These are phyloP conservation scores for Erythrobasidium hasegawianum DNA, from an alignment of 1,284 basidiomycete species.

Conservation along the genomic window DNA sequence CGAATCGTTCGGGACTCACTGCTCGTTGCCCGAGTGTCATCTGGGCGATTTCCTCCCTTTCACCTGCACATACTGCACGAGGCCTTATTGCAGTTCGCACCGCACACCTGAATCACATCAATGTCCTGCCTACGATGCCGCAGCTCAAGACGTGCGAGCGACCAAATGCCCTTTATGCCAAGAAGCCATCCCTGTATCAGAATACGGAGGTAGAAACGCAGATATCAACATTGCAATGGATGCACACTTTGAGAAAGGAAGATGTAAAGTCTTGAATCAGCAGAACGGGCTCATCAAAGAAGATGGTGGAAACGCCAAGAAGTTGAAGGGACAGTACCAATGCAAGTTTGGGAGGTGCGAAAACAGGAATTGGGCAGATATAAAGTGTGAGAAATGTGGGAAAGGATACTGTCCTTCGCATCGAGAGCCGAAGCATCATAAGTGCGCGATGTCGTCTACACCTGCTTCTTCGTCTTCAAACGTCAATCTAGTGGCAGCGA, in stretches of 20 bases:
- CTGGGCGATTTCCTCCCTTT: slow-evolving; percentile 29
- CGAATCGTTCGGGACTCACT: slow-evolving; percentile 27
- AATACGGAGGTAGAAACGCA: slow-evolving; percentile 14
- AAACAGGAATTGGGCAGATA: slow-evolving; percentile 40
- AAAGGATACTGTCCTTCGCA: slow-evolving; percentile 39
- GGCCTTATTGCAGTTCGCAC: slow-evolving; percentile 22
- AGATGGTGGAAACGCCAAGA: neutral
- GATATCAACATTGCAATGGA: slow-evolving; percentile 29
- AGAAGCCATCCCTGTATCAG: slow-evolving; percentile 7
- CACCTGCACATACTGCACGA: slow-evolving; percentile 15
- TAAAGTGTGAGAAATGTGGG: slow-evolving; percentile 37
- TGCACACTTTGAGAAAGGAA: slow-evolving; percentile 5
- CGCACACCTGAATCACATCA: slow-evolving; percentile 17
- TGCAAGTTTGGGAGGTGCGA: slow-evolving; percentile 32
- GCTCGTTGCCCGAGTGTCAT: slow-evolving; percentile 21
- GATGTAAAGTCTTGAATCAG: slow-evolving; percentile 11
- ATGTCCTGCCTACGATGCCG: slow-evolving; percentile 14
- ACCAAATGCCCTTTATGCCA: slow-evolving; percentile 11
- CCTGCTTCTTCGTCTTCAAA: neutral
- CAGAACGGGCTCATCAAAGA: slow-evolving; percentile 13
- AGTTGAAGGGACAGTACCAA: slow-evolving; percentile 2
- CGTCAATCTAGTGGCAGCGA: neutral
- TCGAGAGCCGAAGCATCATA: slow-evolving; percentile 37
- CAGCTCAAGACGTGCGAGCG: slow-evolving; percentile 4
- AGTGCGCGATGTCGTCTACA: slow-evolving; percentile 21